Evolutionary conservation across 176 grass and related monocot species (phyloP), one percentile per base, ranked within the genome.

Genomic region (Triticum timopheevii): DNA sequence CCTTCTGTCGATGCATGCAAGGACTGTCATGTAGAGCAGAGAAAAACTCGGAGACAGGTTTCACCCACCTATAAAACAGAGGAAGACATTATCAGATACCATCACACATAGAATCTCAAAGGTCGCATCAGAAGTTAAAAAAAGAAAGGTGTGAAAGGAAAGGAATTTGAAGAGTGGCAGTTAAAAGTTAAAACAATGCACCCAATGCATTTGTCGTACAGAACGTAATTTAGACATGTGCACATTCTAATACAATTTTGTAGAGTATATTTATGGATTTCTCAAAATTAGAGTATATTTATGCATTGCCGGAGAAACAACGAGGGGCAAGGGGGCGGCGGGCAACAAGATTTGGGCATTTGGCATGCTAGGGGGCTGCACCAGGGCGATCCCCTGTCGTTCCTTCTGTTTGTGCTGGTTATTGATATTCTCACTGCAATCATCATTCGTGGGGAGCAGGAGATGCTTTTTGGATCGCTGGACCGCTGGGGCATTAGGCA

Each of bases 1-100:
- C 93, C 89, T 96, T 91, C 73, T 81, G 94, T 28, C 3, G 62
- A 87, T 98, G 97, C 92, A 94, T 94, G 52, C 72, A 94, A 35
- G 88, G 84, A 63, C 97, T 94, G 50, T 91, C 82, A 76, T 94
- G 88, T 62, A 98, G 80, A 90, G 88, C 92, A 85, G 71, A 84
- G 56, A 98, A 90, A 72, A 91, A 98, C 66, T 98, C 92, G 0
- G 59, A 62, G 45, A 83, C 90, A 79, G 90, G 85, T 82, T 73
- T 47, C 66, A 96, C 94, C 97, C 97, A 98, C 97, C 97, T 98
- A 87, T 30, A 82, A 68, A 91, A 88, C 76, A 80, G 35, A 74
- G 38, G 38, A 9, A 62, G 31, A 80, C 19, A 36, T 30, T 76
- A 38, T 22, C 42, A n/a, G 47, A 42, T 74, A 44, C 31, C 73